These are phyloP conservation scores for Curvularia verruculosa DNA, from an alignment of 2,329 filamentous ascomycete genomes.

Conservation along the genomic window DNA sequence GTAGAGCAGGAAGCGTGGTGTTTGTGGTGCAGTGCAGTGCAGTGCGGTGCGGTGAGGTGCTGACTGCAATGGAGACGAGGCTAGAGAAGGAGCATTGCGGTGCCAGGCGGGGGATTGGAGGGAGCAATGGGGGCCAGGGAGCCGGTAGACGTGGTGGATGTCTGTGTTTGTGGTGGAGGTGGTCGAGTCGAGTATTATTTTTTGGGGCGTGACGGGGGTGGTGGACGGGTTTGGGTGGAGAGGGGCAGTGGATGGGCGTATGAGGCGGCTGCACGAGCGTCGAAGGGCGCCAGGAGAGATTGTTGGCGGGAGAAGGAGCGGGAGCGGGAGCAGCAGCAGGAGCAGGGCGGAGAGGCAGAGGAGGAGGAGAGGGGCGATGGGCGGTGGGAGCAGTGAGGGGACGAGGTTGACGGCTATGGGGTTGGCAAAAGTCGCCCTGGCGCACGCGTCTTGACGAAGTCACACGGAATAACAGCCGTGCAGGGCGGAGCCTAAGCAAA, in stretches of 20 bases:
- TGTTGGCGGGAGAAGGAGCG: not conserved
- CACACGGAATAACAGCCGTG: slow-evolving; percentile 21
- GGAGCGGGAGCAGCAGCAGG: not conserved
- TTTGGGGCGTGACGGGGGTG: slow-evolving; percentile 18
- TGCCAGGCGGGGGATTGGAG: slow-evolving; percentile 34
- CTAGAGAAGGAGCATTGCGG: slow-evolving; percentile 38
- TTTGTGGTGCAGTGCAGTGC: slow-evolving; percentile 15
- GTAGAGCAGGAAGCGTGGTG: slow-evolving; percentile 5
- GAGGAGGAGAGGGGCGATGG: not conserved
- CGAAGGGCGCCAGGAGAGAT: slow-evolving; percentile 1
- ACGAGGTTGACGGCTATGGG: slow-evolving; percentile 12
- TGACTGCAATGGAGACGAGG: slow-evolving; percentile 17
- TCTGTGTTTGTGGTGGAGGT: not conserved
- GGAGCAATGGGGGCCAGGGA: slow-evolving; percentile 24
- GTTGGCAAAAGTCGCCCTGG: slow-evolving; percentile 22
- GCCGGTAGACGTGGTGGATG: not conserved
- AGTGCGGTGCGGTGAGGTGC: slow-evolving; percentile 6
- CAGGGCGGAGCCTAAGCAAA: slow-evolving; percentile 9
- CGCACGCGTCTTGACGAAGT: slow-evolving; percentile 19
- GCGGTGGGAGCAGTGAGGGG: slow-evolving; percentile 2
- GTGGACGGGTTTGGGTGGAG: slow-evolving; percentile 8
- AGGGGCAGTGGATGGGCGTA: slow-evolving; percentile 21
- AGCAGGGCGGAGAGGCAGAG: not conserved
- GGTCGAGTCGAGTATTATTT: slow-evolving; percentile 11
- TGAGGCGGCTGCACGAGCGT: slow-evolving; percentile 17